These are phyloP conservation scores for Phytophthora hybrid DNA, from an alignment of 352 stramenopile genomes.

Conservation along the genomic window DNA sequence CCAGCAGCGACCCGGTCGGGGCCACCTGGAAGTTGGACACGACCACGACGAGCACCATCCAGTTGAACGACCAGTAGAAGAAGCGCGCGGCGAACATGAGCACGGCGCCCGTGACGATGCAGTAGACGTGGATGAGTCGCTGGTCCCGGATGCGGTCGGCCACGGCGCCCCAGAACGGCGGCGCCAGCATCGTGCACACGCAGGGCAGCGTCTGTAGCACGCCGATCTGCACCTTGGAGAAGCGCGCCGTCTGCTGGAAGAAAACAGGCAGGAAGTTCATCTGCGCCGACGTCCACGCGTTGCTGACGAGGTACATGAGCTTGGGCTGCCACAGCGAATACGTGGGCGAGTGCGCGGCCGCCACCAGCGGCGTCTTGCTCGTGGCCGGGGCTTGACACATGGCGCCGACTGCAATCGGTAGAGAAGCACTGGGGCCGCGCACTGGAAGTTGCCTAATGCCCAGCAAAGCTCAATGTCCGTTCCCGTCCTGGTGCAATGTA, in stretches of 20 bases:
- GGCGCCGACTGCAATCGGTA: not conserved
- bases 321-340: conserved; percentile 69
- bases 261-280: conserved; percentile 83
- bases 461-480: not conserved
- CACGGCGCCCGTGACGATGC: conserved; percentile 63
- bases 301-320: conserved; percentile 80
- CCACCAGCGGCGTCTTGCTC: conserved; percentile 41
- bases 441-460: conserved; percentile 37
- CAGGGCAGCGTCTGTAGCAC: conserved; percentile 74
- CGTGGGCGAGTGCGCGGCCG: not conserved
- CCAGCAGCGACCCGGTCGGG: conserved; percentile 69
- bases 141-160: conserved; percentile 75
- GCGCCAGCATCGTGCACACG: conserved; percentile 70
- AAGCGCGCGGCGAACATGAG: conserved; percentile 71
- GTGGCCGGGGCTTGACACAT: conserved; percentile 39
- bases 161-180: conserved; percentile 79
- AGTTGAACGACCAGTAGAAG: conserved; percentile 58
- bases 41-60: conserved; percentile 61
- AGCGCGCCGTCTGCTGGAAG: conserved; percentile 69
- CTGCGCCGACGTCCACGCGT: conserved; percentile 68
- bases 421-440: not conserved
- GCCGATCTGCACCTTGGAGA: conserved; percentile 83
- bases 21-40: conserved; percentile 71
- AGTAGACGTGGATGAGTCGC: conserved; percentile 67
- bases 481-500: not conserved